Base-by-base conservation (phyloP, 225 moss, liverwort and hornwort genomes). In the Thuidium tamariscinum region DNA sequence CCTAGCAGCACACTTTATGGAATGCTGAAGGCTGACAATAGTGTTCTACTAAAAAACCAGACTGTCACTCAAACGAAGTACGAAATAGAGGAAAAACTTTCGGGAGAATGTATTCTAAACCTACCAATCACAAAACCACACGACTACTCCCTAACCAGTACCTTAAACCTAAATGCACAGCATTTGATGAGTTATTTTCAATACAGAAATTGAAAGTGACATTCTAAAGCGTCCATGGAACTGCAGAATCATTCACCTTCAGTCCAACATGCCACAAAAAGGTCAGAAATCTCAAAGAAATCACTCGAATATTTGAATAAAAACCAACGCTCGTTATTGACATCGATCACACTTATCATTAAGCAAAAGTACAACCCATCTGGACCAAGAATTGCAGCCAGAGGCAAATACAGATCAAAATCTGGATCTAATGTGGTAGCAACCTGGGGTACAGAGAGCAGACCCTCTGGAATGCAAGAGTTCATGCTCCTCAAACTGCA, bases 231-330 rank as follows among this genome's bases (percentile, higher is more conserved):
- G 61, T 76, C 82, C 77, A 70, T 18, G 37, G 30, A 76, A 71
- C 62, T 62, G 77, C 74, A 81, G 70, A 30, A 42, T 63, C 70
- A 48, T 83, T 89, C 83, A 89, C 89, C 87, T 89, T 84, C 87
- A 87, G n/a, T 49, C 30, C 83, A 89, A 87, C 84, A 87, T 84
- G 87, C 89, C 74, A 89, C 75, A 80, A 16, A 57, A 87, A 65
- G 74, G 80, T 87, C 74, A 87, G 87, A 60, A 78, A 56, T 46
- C 37, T 61, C 42, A 34, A 23, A 7, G 16, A 66, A 30, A 74
- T 68, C 17, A 70, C 77, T 82, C 48, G 10, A 46, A 77, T 26
- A 4, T 32, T 52, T 37, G 19, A 83, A n/a, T 13, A 51, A 73
- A 81, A 26, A 39, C 20, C 51, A 81, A 27, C 76, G 29, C 67